A percentile compares a stretch with the other conserved stretches of the same genome.
Conservation (phyloP, 495 filamentous ascomycete species). For the Neurospora sp. region DNA sequence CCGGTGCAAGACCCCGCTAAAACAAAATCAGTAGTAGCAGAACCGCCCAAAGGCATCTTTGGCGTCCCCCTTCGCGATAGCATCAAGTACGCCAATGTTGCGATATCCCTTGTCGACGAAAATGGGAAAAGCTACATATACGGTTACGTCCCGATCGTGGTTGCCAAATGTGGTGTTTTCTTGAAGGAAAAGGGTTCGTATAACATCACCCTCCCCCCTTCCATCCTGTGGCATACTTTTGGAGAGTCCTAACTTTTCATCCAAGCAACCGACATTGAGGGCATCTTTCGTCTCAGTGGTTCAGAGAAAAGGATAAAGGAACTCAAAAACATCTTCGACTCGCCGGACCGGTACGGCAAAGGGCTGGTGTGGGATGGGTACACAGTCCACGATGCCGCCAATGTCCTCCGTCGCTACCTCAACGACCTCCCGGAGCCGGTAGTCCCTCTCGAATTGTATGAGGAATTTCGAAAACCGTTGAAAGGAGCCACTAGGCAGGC, state of each 20-base stretch:
- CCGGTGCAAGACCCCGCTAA: slow-evolving; percentile 1
- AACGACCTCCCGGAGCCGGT: slow-evolving; percentile 94
- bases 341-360: slow-evolving; percentile 93
- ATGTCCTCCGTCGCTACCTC: slow-evolving; percentile 88
- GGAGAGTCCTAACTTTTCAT: slow-evolving; percentile 4
- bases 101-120: slow-evolving; percentile 87
- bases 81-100: slow-evolving; percentile 97
- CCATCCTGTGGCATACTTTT: slow-evolving; percentile 8
- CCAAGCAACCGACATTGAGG: slow-evolving; percentile 87
- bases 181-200: slow-evolving; percentile 92
- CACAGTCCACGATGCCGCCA: slow-evolving; percentile 97
- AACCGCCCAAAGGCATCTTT: slow-evolving; percentile 56
- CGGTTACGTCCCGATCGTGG: slow-evolving; percentile 96
- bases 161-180: slow-evolving; percentile 96
- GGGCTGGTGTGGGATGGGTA: slow-evolving; percentile 95
- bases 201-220: background rate
- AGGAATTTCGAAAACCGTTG: slow-evolving; percentile 78
- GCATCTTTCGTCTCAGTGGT: slow-evolving; percentile 92
- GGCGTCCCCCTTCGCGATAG: slow-evolving; percentile 88
- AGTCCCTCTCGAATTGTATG: slow-evolving; percentile 89
- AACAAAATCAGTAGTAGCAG: slow-evolving; percentile 22
- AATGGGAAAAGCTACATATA: slow-evolving; percentile 94
- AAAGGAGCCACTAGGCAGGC: slow-evolving; percentile 65
- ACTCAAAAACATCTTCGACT: slow-evolving; percentile 81
- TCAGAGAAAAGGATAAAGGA: slow-evolving; percentile 99